Conservation (phyloP, 2,329 filamentous ascomycete species). For the Macrophomina pseudophaseolina region DNA sequence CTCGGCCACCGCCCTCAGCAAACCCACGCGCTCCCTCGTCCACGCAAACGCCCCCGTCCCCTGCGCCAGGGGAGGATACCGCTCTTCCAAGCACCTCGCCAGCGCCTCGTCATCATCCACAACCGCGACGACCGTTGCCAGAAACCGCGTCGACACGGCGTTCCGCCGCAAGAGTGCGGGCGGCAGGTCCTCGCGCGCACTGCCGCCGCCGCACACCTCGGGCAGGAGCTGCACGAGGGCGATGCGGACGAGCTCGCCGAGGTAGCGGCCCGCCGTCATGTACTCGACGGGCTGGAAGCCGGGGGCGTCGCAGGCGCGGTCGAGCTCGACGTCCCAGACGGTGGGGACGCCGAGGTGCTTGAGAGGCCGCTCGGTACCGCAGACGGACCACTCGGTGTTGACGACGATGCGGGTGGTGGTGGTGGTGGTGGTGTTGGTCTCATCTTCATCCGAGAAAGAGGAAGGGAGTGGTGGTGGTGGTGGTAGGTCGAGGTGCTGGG, state of each 20-base stretch:
- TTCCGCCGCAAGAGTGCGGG: constrained; percentile 62
- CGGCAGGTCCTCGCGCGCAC: constrained; percentile 53
- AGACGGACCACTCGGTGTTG: constrained; percentile 86
- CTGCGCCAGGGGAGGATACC: constrained; percentile 50
- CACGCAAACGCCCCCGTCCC: constrained; percentile 59
- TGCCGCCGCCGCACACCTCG: constrained; percentile 20
- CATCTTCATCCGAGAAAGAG: constrained; percentile 28
- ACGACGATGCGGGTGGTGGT: constrained; percentile 69
- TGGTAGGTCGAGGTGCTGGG: constrained; percentile 51
- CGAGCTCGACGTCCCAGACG: constrained; percentile 72
- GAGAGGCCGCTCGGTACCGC: constrained; percentile 72
- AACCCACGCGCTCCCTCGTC: constrained; percentile 64
- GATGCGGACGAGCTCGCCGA: constrained; percentile 76
- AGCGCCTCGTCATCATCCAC: constrained; percentile 28
- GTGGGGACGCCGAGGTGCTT: constrained; percentile 68
- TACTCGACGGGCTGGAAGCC: constrained; percentile 85
- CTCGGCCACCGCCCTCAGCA: constrained; percentile 70
- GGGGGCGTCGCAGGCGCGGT: constrained; percentile 69
- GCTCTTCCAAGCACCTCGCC: background rate
- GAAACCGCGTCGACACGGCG: constrained; percentile 71
- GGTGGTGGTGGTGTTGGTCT: constrained; percentile 35
- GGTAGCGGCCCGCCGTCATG: constrained; percentile 79
- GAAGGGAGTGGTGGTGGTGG: constrained; percentile 39
- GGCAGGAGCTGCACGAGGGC: constrained; percentile 67
- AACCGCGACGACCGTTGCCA: constrained; percentile 69